Base-by-base conservation (phyloP, 1,284 basidiomycete genomes). In the Microbotryomycetes sp. region DNA sequence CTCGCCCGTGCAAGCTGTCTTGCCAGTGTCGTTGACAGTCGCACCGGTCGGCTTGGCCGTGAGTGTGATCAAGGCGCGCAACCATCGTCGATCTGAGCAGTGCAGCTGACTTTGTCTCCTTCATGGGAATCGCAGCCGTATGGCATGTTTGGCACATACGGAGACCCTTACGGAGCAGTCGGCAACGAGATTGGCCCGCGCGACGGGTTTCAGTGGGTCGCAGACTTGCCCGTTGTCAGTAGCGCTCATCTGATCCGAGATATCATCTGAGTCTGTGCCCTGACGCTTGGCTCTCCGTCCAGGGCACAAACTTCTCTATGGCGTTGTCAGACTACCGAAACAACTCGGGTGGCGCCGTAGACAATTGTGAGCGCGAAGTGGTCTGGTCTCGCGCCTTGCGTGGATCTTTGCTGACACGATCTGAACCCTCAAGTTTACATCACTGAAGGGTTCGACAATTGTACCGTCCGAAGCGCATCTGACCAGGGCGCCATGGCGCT, bases 331-430 rank as follows among this genome's bases (percentile, higher is more conserved):
- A 68, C 52, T 59, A 59, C 22, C 63, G 31, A 1, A 60, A 59
- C 14, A 62, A 65, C 42, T 58, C 57, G 7, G 66, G 66, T 1
- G 66, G 66, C 9, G 30, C 58, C 2, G 60, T 65, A 16, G 49
- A 23, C 4, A 53, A 56, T 16, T 67, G 65, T 64, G 53, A 45
- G 65, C 36, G 19, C 9, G 12, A 19, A 42, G 12, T 42, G 36
- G 9, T 19, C 19, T 42, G 36, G 54, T 91, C 83, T 42, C 36
- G 19, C 12, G 19, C 36, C 9, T 9, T 19, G 19, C 36, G 9
- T 42, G 9, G 36, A 42, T 42, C 36, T 42, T 42, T 9, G 12
- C 19, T 19, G 19, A 42, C 36, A 19, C 19, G 19, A 12, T 42
- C 36, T 9, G 9, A 9, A 19, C 36, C 12, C 36, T 9, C 36